phyloP scores from a whole-genome alignment of 176 grass and related monocot species.

The bread wheat (Triticum aestivum) region IWGSC_CS_RefSeq_v2.1 NC_057800.1:509641409-509641908 shows the following conservation, averaged over 20 bases:
- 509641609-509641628: background rate
- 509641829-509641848: too few relatives aligned
- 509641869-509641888: too few relatives aligned
- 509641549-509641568: background rate
- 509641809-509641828: too few relatives aligned
- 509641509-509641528: background rate
- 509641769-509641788: background rate
- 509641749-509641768: background rate
- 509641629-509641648: background rate
- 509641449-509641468: constrained; percentile 76
- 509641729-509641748: background rate
- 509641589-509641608: constrained; percentile 14
- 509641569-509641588: too few relatives aligned
- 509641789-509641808: background rate
- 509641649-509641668: background rate
- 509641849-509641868: too few relatives aligned
- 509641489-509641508: constrained; percentile 57
- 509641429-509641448: constrained; percentile 80
- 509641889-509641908: too few relatives aligned
- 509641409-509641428: constrained; percentile 86
- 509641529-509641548: background rate
- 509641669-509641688: background rate
- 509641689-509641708: background rate
- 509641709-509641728: background rate
- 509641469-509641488: constrained; percentile 95